These are phyloP conservation scores for Hordeum marinum DNA, from an alignment of 176 grass and related monocot genomes.

Conservation along the genomic window DNA sequence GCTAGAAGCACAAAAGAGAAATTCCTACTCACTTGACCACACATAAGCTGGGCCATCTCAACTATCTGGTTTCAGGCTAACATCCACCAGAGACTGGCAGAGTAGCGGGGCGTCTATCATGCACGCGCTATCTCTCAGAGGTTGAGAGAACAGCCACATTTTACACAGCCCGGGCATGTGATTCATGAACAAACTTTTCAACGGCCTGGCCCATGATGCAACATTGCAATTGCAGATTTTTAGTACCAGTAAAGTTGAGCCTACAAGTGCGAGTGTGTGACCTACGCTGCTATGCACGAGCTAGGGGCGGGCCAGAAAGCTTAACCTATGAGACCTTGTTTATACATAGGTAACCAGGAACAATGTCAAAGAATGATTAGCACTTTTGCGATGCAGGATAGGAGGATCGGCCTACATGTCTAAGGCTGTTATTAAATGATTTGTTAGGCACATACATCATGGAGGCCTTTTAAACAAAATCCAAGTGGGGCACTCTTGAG, in stretches of 20 bases:
- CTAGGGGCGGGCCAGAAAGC: slow-evolving; percentile 25
- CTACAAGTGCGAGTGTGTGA: background rate
- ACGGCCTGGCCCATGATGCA: slow-evolving; percentile 9
- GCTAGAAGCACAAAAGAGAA: background rate
- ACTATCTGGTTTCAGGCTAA: background rate
- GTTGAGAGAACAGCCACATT: background rate
- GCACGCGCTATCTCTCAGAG: background rate
- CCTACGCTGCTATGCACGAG: slow-evolving; percentile 12
- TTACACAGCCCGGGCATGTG: background rate
- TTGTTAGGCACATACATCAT: slow-evolving; percentile 27
- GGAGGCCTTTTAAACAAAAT: slow-evolving; percentile 35
- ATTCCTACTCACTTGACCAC: background rate
- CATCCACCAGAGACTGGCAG: slow-evolving; percentile 15
- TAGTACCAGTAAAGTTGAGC: background rate
- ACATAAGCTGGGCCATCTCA: slow-evolving; percentile 12
- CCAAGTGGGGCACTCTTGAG: slow-evolving; percentile 35
- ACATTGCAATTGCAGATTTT: slow-evolving; percentile 2
- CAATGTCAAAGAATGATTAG: slow-evolving; percentile 32
- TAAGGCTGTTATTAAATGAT: slow-evolving; percentile 14
- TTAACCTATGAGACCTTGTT: slow-evolving; percentile 29
- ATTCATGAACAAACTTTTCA: slow-evolving; percentile 19
- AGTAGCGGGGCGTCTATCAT: background rate
- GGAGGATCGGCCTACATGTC: slow-evolving; percentile 27
- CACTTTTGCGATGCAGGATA: slow-evolving; percentile 19
- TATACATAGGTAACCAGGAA: slow-evolving; percentile 8